These are phyloP conservation scores for Tetragonia tetragonoides DNA, from an alignment of 148 eudicot genomes.

Conservation along the genomic window DNA sequence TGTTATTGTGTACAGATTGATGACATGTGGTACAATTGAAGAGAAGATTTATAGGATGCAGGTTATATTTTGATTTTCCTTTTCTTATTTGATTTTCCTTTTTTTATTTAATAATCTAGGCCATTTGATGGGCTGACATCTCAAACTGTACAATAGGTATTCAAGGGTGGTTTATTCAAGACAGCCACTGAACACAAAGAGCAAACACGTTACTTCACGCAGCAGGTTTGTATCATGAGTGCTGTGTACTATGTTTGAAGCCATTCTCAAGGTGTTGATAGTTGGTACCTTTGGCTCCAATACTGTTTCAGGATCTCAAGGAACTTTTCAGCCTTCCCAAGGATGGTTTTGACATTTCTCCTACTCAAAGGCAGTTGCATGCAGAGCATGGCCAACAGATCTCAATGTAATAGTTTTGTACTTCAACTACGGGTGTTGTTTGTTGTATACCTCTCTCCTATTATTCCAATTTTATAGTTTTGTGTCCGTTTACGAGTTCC, in stretches of 20 bases:
- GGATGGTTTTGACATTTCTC: constrained; percentile 87
- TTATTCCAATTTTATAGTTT: neutral
- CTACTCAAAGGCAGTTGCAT: constrained; percentile 85
- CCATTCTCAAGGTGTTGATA: constrained; percentile 3
- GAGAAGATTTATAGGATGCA: constrained; percentile 96
- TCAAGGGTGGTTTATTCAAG: constrained; percentile 91
- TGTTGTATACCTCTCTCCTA: neutral
- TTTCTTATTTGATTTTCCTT: neutral
- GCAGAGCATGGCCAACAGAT: constrained; percentile 80
- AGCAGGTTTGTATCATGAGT: constrained; percentile 50
- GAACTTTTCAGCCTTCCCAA: constrained; percentile 89
- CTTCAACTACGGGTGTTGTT: neutral
- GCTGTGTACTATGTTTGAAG: neutral
- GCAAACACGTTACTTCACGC: constrained; percentile 92
- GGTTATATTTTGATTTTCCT: constrained; percentile 34
- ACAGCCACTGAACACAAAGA: constrained; percentile 99
- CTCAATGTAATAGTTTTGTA: constrained; percentile 41
- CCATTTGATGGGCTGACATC: neutral
- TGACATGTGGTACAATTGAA: constrained; percentile 95
- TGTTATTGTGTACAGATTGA: constrained; percentile 89
- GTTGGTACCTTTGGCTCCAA: constrained; percentile 13
- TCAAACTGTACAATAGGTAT: constrained; percentile 51
- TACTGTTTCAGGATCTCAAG: constrained; percentile 63
- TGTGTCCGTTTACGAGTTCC: neutral
- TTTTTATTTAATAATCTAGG: neutral